A percentile compares a stretch with the other conserved stretches of the same genome.
These are phyloP conservation scores for Kodamaea jinghongensis DNA, from an alignment of 805 yeast species.

Conservation along the genomic window DNA sequence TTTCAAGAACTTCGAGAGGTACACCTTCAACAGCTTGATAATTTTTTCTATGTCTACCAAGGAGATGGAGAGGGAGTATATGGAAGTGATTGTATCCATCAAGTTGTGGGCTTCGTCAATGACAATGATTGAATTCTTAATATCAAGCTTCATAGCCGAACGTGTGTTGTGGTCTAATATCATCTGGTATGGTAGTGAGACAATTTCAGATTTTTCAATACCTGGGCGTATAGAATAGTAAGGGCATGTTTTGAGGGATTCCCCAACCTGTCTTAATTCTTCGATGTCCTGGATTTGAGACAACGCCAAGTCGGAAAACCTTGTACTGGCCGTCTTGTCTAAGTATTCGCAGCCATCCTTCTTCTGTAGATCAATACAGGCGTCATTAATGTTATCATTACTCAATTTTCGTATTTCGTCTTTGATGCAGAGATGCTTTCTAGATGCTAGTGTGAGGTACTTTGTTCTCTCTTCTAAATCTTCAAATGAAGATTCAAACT, in stretches of 20 bases:
- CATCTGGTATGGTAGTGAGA: conserved; percentile 84
- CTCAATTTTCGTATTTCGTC: conserved; percentile 53
- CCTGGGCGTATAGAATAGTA: conserved; percentile 71
- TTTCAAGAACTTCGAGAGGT: conserved; percentile 58
- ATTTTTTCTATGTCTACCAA: conserved; percentile 46
- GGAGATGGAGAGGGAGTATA: conserved; percentile 63
- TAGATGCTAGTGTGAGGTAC: conserved; percentile 73
- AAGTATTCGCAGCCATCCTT: conserved; percentile 24
- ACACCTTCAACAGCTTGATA: conserved; percentile 48
- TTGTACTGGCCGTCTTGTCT: conserved; percentile 22
- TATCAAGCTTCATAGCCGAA: conserved; percentile 52
- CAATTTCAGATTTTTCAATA: conserved; percentile 60
- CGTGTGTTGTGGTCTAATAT: conserved; percentile 62
- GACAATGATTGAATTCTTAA: conserved; percentile 65
- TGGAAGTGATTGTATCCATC: conserved; percentile 67
- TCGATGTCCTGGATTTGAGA: conserved; percentile 72
- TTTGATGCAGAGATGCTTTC: conserved; percentile 82
- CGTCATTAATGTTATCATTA: conserved; percentile 66
- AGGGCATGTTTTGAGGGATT: conserved; percentile 62
- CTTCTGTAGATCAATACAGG: conserved; percentile 70
- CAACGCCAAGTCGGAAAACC: conserved; percentile 55
- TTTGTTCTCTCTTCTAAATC: conserved; percentile 53
- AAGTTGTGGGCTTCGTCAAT: conserved; percentile 94
- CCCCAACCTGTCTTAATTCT: conserved; percentile 65
- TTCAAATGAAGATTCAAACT: conserved; percentile 59